Evolutionary conservation across 257 asterid species (phyloP).

Genomic region (Buddleja alternifolia): DNA sequence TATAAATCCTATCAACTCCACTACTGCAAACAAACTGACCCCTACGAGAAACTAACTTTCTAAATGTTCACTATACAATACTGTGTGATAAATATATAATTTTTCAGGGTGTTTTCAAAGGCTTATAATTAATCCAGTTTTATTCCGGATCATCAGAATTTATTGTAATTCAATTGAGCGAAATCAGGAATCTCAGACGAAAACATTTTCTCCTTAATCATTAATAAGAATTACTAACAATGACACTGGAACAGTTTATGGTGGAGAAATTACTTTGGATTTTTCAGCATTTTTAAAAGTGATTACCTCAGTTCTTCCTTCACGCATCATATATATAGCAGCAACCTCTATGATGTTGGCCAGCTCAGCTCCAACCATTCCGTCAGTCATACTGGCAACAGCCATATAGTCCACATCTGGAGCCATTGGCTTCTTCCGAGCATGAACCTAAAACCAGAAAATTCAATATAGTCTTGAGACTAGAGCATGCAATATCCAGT

Average conservation of each 20-base stretch:
- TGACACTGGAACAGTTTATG: background rate
- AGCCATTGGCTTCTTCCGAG: conserved; percentile 92
- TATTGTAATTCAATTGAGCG: background rate
- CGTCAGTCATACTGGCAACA: conserved; percentile 85
- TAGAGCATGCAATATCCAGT: background rate
- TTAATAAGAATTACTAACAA: conserved; percentile 4
- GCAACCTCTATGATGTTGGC: conserved; percentile 96
- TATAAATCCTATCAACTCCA: too few species aligned
- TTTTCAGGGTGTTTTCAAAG: background rate
- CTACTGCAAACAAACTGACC: too few species aligned
- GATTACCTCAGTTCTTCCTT: conserved; percentile 83
- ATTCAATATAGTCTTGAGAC: conserved; percentile 1
- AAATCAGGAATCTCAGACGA: too few species aligned
- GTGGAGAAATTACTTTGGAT: background rate
- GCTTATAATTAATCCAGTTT: background rate
- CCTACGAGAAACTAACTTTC: too few species aligned
- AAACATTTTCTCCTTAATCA: conserved; percentile 1
- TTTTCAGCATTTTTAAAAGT: conserved; percentile 26
- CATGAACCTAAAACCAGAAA: conserved; percentile 72
- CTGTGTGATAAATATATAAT: too few species aligned
- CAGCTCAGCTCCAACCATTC: conserved; percentile 99
- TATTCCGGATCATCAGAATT: background rate
- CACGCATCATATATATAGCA: conserved; percentile 95
- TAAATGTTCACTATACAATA: too few species aligned
- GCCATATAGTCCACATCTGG: conserved; percentile 86